phyloP scores from a whole-genome alignment of 2,329 filamentous ascomycete genomes.

The Cladosporium colombiae region DNA sequence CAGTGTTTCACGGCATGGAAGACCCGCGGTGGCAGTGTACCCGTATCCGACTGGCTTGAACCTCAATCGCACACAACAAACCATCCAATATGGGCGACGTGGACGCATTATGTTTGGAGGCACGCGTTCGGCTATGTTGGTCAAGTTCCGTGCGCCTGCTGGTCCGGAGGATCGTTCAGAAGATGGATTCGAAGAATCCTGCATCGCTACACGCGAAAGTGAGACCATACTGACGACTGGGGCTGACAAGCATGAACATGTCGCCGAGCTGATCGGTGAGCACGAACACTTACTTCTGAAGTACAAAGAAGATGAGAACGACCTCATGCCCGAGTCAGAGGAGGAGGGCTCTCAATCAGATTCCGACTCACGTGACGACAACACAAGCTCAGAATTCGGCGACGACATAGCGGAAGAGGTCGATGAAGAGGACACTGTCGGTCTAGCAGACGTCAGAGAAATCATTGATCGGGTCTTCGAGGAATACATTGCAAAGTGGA shows the following conservation, averaged over 20 bases:
- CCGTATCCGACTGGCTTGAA: slow-evolving; percentile 34
- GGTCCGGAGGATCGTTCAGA: background rate
- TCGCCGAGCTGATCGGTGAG: slow-evolving; percentile 23
- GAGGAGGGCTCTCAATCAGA: slow-evolving; percentile 18
- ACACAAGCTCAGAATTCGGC: slow-evolving; percentile 30
- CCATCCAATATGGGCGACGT: background rate
- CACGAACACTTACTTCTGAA: slow-evolving; percentile 34
- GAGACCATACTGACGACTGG: slow-evolving; percentile 25
- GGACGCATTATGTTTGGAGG: slow-evolving; percentile 11
- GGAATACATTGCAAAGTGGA: slow-evolving; percentile 51
- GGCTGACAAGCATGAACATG: slow-evolving; percentile 16
- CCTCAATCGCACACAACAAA: background rate
- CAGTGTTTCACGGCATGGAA: slow-evolving; percentile 26
- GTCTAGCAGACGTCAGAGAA: slow-evolving; percentile 50
- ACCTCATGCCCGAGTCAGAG: slow-evolving; percentile 23
- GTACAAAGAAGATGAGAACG: slow-evolving; percentile 41
- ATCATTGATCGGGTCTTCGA: slow-evolving; percentile 58
- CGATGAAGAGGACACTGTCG: slow-evolving; percentile 39
- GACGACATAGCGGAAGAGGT: slow-evolving; percentile 53
- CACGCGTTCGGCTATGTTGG: background rate
- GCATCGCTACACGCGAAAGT: slow-evolving; percentile 34
- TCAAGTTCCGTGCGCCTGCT: background rate
- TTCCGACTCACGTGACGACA: slow-evolving; percentile 30
- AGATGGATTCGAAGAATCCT: slow-evolving; percentile 18
- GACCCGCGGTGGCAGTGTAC: slow-evolving; percentile 31